Percentiles rank a stretch among this genome's conserved stretches.
Evolutionary conservation across 768 basidiomycete species (phyloP).

Genomic region (Lactarius sp.): DNA sequence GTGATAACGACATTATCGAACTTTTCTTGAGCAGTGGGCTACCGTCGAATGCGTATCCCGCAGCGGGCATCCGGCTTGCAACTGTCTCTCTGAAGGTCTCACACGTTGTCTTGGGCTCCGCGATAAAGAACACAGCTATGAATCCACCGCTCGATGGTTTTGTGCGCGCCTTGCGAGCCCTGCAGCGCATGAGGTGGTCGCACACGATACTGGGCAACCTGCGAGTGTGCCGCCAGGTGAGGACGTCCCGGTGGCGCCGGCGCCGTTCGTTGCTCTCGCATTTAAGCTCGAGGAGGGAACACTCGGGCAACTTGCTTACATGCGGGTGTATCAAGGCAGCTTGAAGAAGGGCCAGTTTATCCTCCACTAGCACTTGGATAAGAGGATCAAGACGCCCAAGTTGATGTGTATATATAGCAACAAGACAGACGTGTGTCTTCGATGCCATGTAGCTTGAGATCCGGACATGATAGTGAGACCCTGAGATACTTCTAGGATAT

Average conservation of each 20-base stretch:
- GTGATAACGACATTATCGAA: too few species aligned
- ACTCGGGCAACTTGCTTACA: slow-evolving; percentile 96
- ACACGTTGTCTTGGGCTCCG: too few species aligned
- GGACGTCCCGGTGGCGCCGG: slow-evolving; percentile 75
- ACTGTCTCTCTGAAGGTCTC: too few species aligned
- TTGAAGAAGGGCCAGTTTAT: slow-evolving; percentile 38
- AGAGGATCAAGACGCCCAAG: slow-evolving; percentile 68
- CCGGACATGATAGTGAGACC: background rate
- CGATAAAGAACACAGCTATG: too few species aligned
- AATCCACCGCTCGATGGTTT: too few species aligned
- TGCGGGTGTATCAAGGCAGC: slow-evolving; percentile 46
- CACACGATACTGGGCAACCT: slow-evolving; percentile 34
- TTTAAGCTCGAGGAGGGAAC: slow-evolving; percentile 98
- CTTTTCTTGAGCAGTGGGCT: too few species aligned
- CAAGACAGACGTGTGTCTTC: slow-evolving; percentile 84
- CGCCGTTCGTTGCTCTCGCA: slow-evolving; percentile 88
- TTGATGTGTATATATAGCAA: slow-evolving; percentile 82
- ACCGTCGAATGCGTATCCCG: too few species aligned
- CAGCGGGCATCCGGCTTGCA: too few species aligned
- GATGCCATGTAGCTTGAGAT: background rate
- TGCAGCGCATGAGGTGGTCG: too few species aligned
- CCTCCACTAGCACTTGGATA: slow-evolving; percentile 90
- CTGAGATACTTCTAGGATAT: slow-evolving; percentile 59
- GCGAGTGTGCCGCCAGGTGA: slow-evolving; percentile 64
- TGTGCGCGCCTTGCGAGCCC: too few species aligned